These are phyloP conservation scores for Mortierella sp. DNA, from an alignment of 371 early-diverging fungal species.

Conservation along the genomic window DNA sequence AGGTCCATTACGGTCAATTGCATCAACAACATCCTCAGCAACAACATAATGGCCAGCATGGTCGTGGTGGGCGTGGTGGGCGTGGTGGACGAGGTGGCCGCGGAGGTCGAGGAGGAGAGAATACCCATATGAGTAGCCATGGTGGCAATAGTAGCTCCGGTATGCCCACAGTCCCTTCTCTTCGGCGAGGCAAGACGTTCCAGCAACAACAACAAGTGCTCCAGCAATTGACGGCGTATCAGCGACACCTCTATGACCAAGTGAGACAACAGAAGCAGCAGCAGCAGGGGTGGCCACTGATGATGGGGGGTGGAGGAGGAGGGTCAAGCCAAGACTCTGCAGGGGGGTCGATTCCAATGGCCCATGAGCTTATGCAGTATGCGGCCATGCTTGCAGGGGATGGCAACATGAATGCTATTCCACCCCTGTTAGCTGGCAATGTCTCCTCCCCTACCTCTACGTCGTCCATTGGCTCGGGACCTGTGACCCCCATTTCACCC, in stretches of 20 bases:
- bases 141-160: background rate
- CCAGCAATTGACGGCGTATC: constrained; percentile 40
- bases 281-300: constrained; percentile 22
- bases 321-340: background rate
- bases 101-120: too few species aligned
- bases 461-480: background rate
- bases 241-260: constrained; percentile 40
- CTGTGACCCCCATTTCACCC: constrained; percentile 19
- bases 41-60: constrained; percentile 4
- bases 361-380: constrained; percentile 48
- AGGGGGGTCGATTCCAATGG: constrained; percentile 15
- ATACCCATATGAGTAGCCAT: too few species aligned
- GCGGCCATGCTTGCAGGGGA: constrained; percentile 24
- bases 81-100: constrained; percentile 6
- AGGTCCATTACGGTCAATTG: constrained; percentile 1
- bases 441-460: constrained; percentile 13
- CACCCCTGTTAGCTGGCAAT: constrained; percentile 10
- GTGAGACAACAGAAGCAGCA: constrained; percentile 27
- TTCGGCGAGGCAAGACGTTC: constrained; percentile 41
- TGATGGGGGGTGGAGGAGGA: too few species aligned
- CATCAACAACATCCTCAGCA: constrained; percentile 15
- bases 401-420: constrained; percentile 7
- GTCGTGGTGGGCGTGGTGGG: constrained; percentile 14
- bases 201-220: constrained; percentile 48
- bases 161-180: constrained; percentile 9